Evolutionary conservation across 768 basidiomycete species (phyloP).

Genomic region (Porpolomopsis calyptriformis): DNA sequence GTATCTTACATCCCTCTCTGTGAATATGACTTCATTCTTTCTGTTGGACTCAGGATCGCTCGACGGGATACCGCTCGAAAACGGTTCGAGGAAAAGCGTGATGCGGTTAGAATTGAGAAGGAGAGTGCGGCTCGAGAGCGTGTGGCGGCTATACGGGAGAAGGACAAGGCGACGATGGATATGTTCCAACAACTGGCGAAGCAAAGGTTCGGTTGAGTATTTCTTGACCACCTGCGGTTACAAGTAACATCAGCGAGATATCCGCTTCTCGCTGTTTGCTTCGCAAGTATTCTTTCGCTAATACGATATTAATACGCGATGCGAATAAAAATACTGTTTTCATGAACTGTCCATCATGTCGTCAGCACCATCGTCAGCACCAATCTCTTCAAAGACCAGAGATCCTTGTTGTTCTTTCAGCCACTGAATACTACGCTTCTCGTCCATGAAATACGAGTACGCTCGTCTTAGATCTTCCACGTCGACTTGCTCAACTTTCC

Average conservation of each 20-base stretch:
- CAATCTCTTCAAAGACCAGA: conserved; percentile 66
- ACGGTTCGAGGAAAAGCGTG: conserved; percentile 45
- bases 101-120: conserved; percentile 36
- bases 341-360: conserved; percentile 26
- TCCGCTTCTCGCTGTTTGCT: too few relatives aligned
- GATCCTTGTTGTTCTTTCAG: conserved; percentile 72
- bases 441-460: conserved; percentile 88
- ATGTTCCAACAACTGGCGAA: conserved; percentile 94
- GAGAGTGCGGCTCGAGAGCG: conserved; percentile 47
- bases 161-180: conserved; percentile 89
- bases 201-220: conserved; percentile 61
- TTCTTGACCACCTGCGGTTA: not conserved
- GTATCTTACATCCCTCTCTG: conserved; percentile 1
- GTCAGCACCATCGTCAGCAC: conserved; percentile 17
- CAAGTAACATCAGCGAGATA: too few relatives aligned
- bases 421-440: conserved; percentile 88
- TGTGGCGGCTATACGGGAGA: conserved; percentile 51
- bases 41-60: conserved; percentile 43
- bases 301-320: too few relatives aligned
- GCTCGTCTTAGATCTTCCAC: conserved; percentile 77
- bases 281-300: too few relatives aligned
- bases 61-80: conserved; percentile 61
- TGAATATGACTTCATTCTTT: conserved; percentile 5
- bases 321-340: too few relatives aligned
- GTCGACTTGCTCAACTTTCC: conserved; percentile 72